Percentiles rank a stretch among this genome's conserved stretches.
These are phyloP conservation scores for Calonectria multiphialidica DNA, from an alignment of 2,329 filamentous ascomycete genomes.

Conservation along the genomic window DNA sequence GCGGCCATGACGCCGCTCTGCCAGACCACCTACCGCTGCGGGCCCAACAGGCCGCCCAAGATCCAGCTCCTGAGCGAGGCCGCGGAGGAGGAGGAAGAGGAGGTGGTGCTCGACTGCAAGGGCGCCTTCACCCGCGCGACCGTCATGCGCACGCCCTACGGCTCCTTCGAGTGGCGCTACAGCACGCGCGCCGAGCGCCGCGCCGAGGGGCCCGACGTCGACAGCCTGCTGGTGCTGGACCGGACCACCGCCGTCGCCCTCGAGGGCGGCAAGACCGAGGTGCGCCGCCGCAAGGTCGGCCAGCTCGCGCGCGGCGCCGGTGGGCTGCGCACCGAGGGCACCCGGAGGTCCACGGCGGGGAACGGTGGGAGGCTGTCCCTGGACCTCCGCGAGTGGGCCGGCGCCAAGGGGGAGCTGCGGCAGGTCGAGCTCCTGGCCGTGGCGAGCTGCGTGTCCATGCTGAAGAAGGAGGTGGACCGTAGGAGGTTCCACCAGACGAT, in stretches of 20 bases:
- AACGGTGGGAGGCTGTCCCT: conserved; percentile 63
- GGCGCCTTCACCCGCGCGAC: conserved; percentile 61
- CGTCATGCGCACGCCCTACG: conserved; percentile 60
- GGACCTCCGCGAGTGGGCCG: conserved; percentile 53
- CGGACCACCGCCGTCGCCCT: conserved; percentile 51
- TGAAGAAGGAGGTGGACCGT: conserved; percentile 75
- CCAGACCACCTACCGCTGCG: conserved; percentile 68
- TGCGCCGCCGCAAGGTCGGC: conserved; percentile 51
- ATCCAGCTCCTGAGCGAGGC: conserved; percentile 47
- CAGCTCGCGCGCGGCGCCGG: conserved; percentile 58
- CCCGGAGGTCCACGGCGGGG: conserved; percentile 54
- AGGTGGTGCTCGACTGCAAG: conserved; percentile 44
- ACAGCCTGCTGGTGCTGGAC: conserved; percentile 65
- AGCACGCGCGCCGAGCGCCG: conserved; percentile 59
- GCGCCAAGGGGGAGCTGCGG: conserved; percentile 46
- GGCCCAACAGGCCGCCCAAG: conserved; percentile 63
- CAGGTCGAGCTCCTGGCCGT: conserved; percentile 65
- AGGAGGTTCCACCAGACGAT: conserved; percentile 64
- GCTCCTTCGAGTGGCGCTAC: conserved; percentile 69
- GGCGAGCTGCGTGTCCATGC: conserved; percentile 69
- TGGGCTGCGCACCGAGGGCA: conserved; percentile 54
- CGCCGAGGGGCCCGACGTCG: conserved; percentile 48
- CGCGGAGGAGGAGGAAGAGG: conserved; percentile 30
- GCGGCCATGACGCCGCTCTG: conserved; percentile 53
- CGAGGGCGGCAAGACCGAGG: conserved; percentile 43